These are phyloP conservation scores for Anthostomella pinea DNA, from an alignment of 2,329 filamentous ascomycete genomes.

Conservation along the genomic window DNA sequence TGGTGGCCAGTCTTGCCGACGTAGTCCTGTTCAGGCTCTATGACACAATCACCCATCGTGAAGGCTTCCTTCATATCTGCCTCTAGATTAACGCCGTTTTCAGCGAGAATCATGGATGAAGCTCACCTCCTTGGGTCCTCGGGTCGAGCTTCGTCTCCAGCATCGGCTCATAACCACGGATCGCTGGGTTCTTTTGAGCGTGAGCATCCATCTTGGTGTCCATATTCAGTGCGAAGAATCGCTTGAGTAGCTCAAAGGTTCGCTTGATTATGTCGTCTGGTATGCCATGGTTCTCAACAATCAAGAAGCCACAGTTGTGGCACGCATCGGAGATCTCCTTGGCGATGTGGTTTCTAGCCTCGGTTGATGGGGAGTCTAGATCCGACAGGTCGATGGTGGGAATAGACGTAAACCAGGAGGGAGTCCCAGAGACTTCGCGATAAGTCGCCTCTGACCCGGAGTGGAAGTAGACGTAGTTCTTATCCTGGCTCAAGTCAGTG, in stretches of 20 bases:
- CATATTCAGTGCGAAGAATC: conserved; percentile 31
- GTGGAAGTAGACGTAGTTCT: conserved; percentile 31
- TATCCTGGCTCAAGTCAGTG: conserved; percentile 7
- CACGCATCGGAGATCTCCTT: conserved; percentile 26
- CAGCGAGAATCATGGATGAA: background rate
- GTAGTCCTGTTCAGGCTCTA: conserved; percentile 36
- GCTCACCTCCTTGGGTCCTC: conserved; percentile 28
- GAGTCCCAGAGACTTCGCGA: conserved; percentile 25
- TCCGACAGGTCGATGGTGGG: conserved; percentile 31
- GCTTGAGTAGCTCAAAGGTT: conserved; percentile 25
- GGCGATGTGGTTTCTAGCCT: conserved; percentile 22
- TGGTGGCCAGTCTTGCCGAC: conserved; percentile 23
- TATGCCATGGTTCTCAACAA: conserved; percentile 27
- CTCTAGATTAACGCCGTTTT: background rate
- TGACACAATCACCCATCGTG: conserved; percentile 36
- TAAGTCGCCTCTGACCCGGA: conserved; percentile 32
- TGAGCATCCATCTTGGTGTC: conserved; percentile 35
- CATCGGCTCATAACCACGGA: conserved; percentile 35
- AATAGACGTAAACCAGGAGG: conserved; percentile 31
- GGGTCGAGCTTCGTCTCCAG: conserved; percentile 32
- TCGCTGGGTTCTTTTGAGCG: conserved; percentile 34
- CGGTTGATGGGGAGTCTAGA: conserved; percentile 21
- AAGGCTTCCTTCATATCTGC: conserved; percentile 35
- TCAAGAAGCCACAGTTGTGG: conserved; percentile 28
- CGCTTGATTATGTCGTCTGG: conserved; percentile 19